phyloP scores from a whole-genome alignment of 108 stramenopile species.

The Cylindrotheca closterium region DNA sequence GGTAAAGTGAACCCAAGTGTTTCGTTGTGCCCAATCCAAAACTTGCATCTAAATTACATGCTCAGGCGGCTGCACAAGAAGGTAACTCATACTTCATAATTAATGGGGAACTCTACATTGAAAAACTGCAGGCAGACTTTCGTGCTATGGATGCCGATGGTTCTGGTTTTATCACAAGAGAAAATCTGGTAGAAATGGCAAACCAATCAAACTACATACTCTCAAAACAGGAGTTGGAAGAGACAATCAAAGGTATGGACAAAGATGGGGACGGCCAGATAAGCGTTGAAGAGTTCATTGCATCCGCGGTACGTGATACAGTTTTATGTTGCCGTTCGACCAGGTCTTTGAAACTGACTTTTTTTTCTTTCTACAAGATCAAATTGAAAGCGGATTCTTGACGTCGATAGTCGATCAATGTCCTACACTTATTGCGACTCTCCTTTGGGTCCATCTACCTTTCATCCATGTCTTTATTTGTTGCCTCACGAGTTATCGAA shows the following conservation, averaged over 20 bases:
- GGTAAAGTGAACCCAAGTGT: no score
- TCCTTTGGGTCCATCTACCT: no score
- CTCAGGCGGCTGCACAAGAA: conserved; percentile 3
- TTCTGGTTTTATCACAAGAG: conserved; percentile 3
- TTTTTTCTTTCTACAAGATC: no score
- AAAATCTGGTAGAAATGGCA: conserved; percentile 3
- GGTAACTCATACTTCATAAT: conserved; percentile 12
- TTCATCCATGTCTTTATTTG: no score
- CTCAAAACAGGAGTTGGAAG: conserved; percentile 3
- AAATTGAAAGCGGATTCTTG: no score
- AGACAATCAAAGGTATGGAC: conserved; percentile 3
- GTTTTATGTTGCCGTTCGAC: neutral
- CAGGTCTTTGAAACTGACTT: no score
- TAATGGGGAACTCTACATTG: conserved; percentile 13
- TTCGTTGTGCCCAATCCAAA: neutral
- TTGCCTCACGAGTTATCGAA: no score
- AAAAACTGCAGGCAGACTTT: conserved; percentile 3
- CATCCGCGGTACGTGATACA: neutral
- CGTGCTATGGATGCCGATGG: conserved; percentile 7
- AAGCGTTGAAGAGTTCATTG: conserved; percentile 13
- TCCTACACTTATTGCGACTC: no score
- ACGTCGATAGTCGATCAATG: no score
- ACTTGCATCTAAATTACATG: neutral
- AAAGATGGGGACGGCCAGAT: conserved; percentile 8
- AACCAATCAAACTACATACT: conserved; percentile 7